Base-by-base conservation (phyloP, 2,329 filamentous ascomycete species). In the Neonectria sp. region DNA sequence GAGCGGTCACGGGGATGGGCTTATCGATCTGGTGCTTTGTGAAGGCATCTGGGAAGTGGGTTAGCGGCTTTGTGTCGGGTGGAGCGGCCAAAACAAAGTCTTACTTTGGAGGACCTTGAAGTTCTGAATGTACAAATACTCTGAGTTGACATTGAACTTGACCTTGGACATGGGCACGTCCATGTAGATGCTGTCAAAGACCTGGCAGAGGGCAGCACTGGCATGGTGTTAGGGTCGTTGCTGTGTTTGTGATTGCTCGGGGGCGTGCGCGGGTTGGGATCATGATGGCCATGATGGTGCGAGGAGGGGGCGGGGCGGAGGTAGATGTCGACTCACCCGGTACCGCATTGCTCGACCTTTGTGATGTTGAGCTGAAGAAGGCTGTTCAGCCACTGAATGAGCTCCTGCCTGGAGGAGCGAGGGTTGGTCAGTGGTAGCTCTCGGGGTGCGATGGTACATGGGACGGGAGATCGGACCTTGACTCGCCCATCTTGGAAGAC, bases 301-400 rank as follows among this genome's bases (percentile, higher is more conserved):
- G 70, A 69, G 61, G 73, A 72, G 71, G 71, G 73, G 74, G 75
- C 72, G 75, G 77, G 74, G 70, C 69, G 67, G 66, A 49, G 59
- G 58, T 55, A 72, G 70, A 81, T 86, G 77, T 72, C 60, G 67
- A 80, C 79, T 78, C 71, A 98, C 95, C 95, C 96, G 79, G 95
- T 98, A 82, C 96, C 96, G 82, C 95, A 98, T 88, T 99, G 96
- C 86, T 99, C 96, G 81, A 99, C 94, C 85, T 98, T 98, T 78
- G 93, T 98, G 78, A 99, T 91, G 86, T 98, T 99, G 79, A 99
- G 92, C 86, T 98, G 95, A 58, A 99, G 91, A 70, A 99, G 93
- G 88, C 93, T 95, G 88, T 99, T 99, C 74, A 98, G 87, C 96
- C 96, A 99, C 85, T 91, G 89, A 76, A 99, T 88, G 76, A 99